Conservation (phyloP, 2,329 filamentous ascomycete genomes). For the Aspergillus pseudotamarii region DNA sequence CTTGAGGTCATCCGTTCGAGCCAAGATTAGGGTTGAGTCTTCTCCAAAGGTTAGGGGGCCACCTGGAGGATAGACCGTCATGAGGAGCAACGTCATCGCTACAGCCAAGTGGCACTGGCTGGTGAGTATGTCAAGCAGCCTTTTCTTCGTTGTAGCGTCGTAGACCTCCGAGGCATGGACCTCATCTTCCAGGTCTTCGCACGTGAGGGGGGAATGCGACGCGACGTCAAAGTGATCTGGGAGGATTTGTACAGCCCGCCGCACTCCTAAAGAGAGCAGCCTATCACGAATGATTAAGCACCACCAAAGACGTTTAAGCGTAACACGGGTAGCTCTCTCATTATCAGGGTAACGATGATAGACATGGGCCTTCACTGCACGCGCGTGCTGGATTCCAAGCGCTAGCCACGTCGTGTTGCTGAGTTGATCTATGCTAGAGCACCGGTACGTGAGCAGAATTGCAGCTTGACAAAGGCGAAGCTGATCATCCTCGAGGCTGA, state of each 20-base stretch:
- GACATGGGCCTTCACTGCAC: neutral
- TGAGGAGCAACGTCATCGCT: neutral
- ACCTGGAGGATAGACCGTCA: neutral
- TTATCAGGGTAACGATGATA: neutral
- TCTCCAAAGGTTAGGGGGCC: neutral
- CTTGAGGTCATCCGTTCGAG: neutral
- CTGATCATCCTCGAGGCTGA: neutral
- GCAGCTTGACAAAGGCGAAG: neutral
- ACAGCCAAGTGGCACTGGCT: neutral
- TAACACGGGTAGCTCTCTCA: neutral
- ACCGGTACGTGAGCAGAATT: neutral
- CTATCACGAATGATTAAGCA: neutral
- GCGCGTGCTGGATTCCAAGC: neutral
- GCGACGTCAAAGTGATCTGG: neutral
- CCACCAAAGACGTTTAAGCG: neutral
- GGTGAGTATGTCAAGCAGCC: neutral
- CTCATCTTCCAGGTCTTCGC: neutral
- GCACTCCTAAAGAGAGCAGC: neutral
- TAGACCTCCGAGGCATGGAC: neutral
- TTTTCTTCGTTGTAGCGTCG: neutral
- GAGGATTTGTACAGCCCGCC: neutral
- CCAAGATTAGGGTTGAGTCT: neutral
- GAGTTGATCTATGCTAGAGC: neutral
- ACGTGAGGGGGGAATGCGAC: neutral
- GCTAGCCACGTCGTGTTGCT: neutral